Percentiles rank a stretch among this genome's conserved stretches.
phyloP scores from a whole-genome alignment of 1,284 basidiomycete genomes.

The Peniophora sp. region DNA sequence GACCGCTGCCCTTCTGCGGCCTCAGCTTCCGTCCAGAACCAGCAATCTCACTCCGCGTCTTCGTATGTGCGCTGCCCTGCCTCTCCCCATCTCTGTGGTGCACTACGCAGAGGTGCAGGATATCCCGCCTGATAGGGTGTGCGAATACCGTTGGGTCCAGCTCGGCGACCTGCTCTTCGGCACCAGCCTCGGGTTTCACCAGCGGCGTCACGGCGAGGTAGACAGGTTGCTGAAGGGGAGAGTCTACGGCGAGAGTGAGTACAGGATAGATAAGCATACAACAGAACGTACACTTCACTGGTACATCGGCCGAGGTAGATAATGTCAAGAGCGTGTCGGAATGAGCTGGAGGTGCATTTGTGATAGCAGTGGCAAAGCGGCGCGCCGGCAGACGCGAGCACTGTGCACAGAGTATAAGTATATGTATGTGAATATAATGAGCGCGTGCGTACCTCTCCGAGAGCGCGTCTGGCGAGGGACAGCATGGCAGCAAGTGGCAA shows the following conservation, averaged over 20 bases:
- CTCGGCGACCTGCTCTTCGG: constrained; percentile 44
- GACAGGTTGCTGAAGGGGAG: constrained; percentile 38
- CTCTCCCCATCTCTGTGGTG: constrained; percentile 86
- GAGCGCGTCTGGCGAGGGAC: constrained; percentile 17
- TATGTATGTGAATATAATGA: neutral
- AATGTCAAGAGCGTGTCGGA: neutral
- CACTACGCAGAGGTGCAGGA: constrained; percentile 88
- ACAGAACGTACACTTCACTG: neutral
- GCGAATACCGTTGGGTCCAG: constrained; percentile 82
- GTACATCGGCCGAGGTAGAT: neutral
- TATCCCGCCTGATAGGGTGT: constrained; percentile 82
- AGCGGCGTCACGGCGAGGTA: constrained; percentile 54
- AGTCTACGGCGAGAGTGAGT: constrained; percentile 22
- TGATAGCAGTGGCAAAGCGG: constrained; percentile 6
- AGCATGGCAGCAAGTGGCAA: constrained; percentile 15
- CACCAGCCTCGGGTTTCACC: constrained; percentile 34
- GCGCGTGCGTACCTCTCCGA: constrained; percentile 17
- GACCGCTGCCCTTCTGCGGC: constrained; percentile 88
- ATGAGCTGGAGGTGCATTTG: constrained; percentile 3
- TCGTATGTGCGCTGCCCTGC: constrained; percentile 86
- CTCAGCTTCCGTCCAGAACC: constrained; percentile 87
- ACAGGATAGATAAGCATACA: neutral
- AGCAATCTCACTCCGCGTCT: constrained; percentile 84
- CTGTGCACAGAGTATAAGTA: neutral
- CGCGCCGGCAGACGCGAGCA: constrained; percentile 3